Evolutionary conservation across 1,284 basidiomycete genomes (phyloP).

Genomic region (Fomitiporia mediterranea): DNA sequence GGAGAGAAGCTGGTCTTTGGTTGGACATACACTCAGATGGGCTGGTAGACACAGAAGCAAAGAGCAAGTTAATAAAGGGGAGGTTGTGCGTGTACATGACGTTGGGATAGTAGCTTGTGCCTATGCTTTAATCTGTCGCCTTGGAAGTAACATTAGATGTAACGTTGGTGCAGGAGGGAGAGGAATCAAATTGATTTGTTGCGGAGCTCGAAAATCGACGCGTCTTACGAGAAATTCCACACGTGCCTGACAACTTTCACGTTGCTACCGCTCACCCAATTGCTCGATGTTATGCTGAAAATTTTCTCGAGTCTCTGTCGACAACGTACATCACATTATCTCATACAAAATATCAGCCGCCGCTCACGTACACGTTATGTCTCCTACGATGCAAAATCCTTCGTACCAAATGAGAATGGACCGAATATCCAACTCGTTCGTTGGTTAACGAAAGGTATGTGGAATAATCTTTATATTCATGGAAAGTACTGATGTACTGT

Average conservation of each 20-base stretch:
- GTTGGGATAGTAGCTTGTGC: too few species aligned
- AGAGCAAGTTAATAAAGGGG: too few species aligned
- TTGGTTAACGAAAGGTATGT: conserved; percentile 12
- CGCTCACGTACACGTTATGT: neutral
- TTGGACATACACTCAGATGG: conserved; percentile 24
- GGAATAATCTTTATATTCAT: neutral
- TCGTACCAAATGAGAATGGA: conserved; percentile 15
- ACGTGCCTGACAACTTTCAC: neutral
- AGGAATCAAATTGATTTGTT: too few species aligned
- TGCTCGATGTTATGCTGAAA: neutral
- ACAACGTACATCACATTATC: neutral
- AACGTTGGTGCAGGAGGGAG: too few species aligned
- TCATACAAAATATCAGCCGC: neutral
- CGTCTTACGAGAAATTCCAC: neutral
- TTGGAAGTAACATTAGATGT: too few species aligned
- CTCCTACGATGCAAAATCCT: conserved; percentile 12
- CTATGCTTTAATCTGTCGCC: too few species aligned
- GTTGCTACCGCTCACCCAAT: neutral
- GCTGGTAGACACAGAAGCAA: conserved; percentile 22
- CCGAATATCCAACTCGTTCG: conserved; percentile 15
- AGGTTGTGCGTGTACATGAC: too few species aligned
- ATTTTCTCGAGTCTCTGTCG: neutral
- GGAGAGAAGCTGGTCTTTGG: conserved; percentile 18
- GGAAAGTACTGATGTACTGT: neutral
- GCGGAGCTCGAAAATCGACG: neutral